Conservation (phyloP, 805 yeast genomes). For the Metschnikowia shivogae region DNA sequence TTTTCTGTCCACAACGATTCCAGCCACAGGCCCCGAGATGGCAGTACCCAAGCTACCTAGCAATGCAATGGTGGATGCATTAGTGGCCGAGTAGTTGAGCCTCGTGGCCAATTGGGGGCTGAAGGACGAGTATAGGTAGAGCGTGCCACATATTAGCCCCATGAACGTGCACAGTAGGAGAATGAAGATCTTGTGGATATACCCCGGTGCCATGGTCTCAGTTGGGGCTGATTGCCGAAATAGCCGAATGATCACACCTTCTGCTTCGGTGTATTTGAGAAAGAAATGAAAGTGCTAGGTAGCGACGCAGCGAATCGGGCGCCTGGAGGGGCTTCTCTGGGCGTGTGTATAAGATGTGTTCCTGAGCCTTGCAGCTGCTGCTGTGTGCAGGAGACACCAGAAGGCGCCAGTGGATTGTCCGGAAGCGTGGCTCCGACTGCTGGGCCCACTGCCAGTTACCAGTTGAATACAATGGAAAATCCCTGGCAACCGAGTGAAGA, state of each 20-base stretch:
- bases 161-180: constrained; percentile 26
- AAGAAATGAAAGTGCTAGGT: not conserved
- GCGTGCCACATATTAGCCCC: constrained; percentile 67
- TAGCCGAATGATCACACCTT: not conserved
- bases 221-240: not conserved
- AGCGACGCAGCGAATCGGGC: not conserved
- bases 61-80: constrained; percentile 61
- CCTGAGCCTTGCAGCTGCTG: not conserved
- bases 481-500: too few relatives aligned
- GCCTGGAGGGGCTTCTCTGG: not conserved
- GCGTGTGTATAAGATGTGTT: not conserved
- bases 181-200: constrained; percentile 18
- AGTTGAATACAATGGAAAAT: too few relatives aligned
- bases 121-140: constrained; percentile 71
- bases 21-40: constrained; percentile 63
- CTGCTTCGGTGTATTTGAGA: not conserved
- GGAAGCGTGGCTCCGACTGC: too few relatives aligned
- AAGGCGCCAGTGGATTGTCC: too few relatives aligned
- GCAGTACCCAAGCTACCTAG: constrained; percentile 65
- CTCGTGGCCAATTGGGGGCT: constrained; percentile 69
- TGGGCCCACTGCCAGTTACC: too few relatives aligned
- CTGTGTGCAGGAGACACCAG: too few relatives aligned
- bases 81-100: constrained; percentile 56
- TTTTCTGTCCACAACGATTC: constrained; percentile 55
- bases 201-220: not conserved